Percentiles rank a stretch among this genome's conserved stretches.
Conservation (phyloP, 345 rosid species). For the Boechera stricta region DNA sequence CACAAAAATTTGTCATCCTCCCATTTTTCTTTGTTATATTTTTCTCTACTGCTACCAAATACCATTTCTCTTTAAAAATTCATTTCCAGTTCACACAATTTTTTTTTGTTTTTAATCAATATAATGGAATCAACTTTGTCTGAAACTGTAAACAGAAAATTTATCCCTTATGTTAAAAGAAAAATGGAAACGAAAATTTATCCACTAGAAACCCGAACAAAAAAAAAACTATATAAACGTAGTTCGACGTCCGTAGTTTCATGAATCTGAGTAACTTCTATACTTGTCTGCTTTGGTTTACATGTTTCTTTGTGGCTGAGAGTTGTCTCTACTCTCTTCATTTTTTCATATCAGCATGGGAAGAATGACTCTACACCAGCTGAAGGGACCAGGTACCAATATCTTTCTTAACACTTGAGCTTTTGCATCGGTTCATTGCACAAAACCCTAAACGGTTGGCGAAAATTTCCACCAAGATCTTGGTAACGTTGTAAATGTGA, state of each 20-base stretch:
- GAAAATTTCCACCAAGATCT: neutral
- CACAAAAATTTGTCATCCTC: too few species aligned
- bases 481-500: neutral
- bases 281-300: neutral
- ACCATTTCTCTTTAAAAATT: too few species aligned
- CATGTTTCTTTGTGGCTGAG: neutral
- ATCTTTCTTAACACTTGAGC: neutral
- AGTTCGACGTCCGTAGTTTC: neutral
- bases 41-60: too few species aligned
- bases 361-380: conserved; percentile 49
- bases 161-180: too few species aligned
- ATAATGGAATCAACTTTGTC: too few species aligned
- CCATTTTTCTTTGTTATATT: too few species aligned
- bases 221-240: too few species aligned
- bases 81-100: too few species aligned
- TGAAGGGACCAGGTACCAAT: conserved; percentile 36
- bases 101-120: too few species aligned
- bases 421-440: neutral
- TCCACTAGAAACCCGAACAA: too few species aligned
- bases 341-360: conserved; percentile 54
- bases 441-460: neutral
- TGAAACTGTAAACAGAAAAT: too few species aligned
- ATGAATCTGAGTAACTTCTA: conserved; percentile 12
- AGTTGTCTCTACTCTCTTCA: conserved; percentile 11
- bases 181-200: too few species aligned